Evolutionary conservation across 352 stramenopile genomes (phyloP).

Genomic region (Aphanomyces invadans): DNA sequence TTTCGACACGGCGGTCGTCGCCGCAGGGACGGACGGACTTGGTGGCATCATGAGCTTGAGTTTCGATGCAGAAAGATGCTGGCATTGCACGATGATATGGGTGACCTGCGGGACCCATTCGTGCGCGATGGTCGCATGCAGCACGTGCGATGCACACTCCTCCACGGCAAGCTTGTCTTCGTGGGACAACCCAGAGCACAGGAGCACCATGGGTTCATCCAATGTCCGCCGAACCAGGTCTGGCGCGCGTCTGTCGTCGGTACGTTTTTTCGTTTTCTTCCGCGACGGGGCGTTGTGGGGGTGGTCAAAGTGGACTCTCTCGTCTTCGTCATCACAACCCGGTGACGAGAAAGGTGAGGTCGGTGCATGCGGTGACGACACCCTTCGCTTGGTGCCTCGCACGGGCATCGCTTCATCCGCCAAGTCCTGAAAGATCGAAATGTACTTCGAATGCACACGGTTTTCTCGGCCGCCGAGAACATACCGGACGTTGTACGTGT

Average conservation of each 20-base stretch:
- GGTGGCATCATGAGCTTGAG: slow-evolving; percentile 17
- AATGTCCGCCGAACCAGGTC: too few species aligned
- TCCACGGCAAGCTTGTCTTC: slow-evolving; percentile 26
- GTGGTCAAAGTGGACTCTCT: not conserved
- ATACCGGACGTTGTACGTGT: slow-evolving; percentile 56
- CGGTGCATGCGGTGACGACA: not conserved
- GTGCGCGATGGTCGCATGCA: slow-evolving; percentile 36
- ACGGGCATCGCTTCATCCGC: not conserved
- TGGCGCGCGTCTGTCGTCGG: too few species aligned
- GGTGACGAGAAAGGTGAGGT: not conserved
- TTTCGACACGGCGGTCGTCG: slow-evolving; percentile 1
- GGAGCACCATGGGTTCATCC: slow-evolving; percentile 26
- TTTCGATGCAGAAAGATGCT: slow-evolving; percentile 26
- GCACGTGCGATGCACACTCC: slow-evolving; percentile 9
- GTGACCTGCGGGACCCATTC: slow-evolving; percentile 56
- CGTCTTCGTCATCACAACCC: not conserved
- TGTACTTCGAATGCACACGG: not conserved
- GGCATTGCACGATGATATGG: slow-evolving; percentile 76
- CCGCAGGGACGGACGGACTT: slow-evolving; percentile 23
- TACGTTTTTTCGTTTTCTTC: slow-evolving; percentile 6
- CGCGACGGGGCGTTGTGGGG: not conserved
- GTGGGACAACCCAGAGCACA: slow-evolving; percentile 30
- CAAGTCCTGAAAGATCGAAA: slow-evolving; percentile 8
- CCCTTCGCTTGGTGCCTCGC: not conserved
- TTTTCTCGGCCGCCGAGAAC: slow-evolving; percentile 30